Base-by-base conservation (phyloP, 768 basidiomycete genomes). In the Suillus cothurnatus region DNA sequence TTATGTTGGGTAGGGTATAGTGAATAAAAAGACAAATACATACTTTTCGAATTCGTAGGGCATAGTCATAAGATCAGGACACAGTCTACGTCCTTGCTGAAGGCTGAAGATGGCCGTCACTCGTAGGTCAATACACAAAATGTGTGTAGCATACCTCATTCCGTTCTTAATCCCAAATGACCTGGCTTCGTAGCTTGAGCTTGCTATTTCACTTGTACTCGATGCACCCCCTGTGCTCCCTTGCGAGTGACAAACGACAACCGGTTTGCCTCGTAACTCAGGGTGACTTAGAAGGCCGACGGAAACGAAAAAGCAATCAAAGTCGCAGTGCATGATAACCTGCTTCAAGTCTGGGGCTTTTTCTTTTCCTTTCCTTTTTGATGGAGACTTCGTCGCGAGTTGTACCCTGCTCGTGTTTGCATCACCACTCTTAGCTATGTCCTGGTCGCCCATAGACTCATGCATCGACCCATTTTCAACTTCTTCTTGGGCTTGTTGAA, bases 251-350 rank as follows among this genome's bases (percentile, higher is more conserved):
- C 97, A 99, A 0, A 99, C 97, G 0, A 97, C 95, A 11, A 91
- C 89, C 0, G 97, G 94, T 73, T 92, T 94, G 1, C 95, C 95
- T 61, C 86, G 86, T 53, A 97, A 77, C 65, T 97, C 85, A 0
- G 94, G 93, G 2, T 95, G 82, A 64, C 83, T 87, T 2, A 93
- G 81, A 60, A 96, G 78, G 0, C 95, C 94, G n/a, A 90, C 97
- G 1, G 93, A 89, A 14, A 98, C 96, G 73, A 99, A 99, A 82
- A 98, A 99, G 68, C 90, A 94, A 72, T 99, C 97, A 68, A 99
- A 98, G 75, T 95, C 94, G 69, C 92, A 93, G 71, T 95, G 94
- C 92, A 95, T 93, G 71, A 94, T 91, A 12, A 92, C 86, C 19
- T 84, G 83, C 50, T 88, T 84, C 39, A 81, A 69, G 23, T 81